These are phyloP conservation scores for Biancaea sappan DNA, from an alignment of 306 rosid species.

Conservation along the genomic window DNA sequence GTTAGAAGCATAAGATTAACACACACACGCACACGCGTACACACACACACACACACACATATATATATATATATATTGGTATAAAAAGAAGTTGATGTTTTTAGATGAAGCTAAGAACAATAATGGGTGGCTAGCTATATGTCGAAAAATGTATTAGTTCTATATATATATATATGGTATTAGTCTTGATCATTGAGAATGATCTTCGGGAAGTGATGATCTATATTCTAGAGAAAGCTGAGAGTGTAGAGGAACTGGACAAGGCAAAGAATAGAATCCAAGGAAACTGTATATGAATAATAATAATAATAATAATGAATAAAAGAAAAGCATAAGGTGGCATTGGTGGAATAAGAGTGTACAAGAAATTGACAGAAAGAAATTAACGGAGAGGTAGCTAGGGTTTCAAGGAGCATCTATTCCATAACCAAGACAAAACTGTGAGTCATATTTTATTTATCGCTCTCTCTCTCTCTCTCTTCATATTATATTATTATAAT, in stretches of 20 bases:
- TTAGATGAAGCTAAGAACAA: background rate
- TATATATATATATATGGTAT: background rate
- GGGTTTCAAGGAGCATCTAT: conserved; percentile 77
- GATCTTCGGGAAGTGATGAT: conserved; percentile 39
- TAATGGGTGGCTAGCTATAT: background rate
- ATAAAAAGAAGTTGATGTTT: background rate
- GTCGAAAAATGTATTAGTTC: background rate
- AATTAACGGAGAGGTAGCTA: conserved; percentile 52
- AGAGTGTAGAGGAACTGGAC: conserved; percentile 39
- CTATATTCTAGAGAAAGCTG: conserved; percentile 21
- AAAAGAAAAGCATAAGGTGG: conserved; percentile 31
- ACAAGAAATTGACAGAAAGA: conserved; percentile 31
- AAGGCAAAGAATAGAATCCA: conserved; percentile 59
- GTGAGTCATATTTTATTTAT: conserved; percentile 31
- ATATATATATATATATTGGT: background rate
- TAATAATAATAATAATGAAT: background rate
- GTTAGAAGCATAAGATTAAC: background rate
- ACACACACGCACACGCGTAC: too few relatives aligned
- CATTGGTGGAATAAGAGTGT: conserved; percentile 40
- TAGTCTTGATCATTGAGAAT: conserved; percentile 39
- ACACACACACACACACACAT: too few relatives aligned
- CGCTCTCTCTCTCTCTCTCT: background rate
- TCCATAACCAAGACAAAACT: conserved; percentile 59
- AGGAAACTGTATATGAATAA: conserved; percentile 34
- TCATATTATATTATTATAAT: background rate